Evolutionary conservation across 371 early-diverging fungal species (phyloP).

Genomic region (Mucor irregularis): DNA sequence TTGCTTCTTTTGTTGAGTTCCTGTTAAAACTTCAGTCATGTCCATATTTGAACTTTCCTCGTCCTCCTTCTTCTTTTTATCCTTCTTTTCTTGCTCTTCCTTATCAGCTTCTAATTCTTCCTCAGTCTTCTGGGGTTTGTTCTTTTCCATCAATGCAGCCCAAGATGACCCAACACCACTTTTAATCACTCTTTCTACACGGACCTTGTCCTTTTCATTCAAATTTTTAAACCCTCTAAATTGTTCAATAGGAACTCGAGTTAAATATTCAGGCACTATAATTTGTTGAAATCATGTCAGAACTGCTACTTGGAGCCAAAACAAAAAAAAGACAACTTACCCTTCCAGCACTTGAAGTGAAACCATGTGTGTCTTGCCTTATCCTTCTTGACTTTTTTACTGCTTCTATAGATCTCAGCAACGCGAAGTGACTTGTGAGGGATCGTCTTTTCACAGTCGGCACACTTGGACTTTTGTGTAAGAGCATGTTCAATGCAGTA

Average conservation of each 20-base stretch:
- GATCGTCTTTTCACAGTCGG: constrained; percentile 46
- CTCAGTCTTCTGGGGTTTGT: constrained; percentile 39
- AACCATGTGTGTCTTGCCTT: constrained; percentile 57
- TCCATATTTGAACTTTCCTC: constrained; percentile 26
- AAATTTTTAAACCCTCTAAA: constrained; percentile 40
- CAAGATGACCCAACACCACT: constrained; percentile 48
- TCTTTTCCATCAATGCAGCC: constrained; percentile 36
- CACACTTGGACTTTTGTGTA: constrained; percentile 46
- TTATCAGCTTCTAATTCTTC: constrained; percentile 37
- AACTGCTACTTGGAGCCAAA: not conserved
- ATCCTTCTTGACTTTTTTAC: constrained; percentile 56
- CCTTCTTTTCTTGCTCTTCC: constrained; percentile 30
- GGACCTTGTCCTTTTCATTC: constrained; percentile 45
- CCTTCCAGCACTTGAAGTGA: constrained; percentile 60
- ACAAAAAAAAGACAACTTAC: constrained; percentile 15
- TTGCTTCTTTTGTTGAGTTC: constrained; percentile 18
- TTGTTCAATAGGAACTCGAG: constrained; percentile 38
- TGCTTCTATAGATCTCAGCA: constrained; percentile 51
- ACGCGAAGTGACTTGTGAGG: constrained; percentile 53
- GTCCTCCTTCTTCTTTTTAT: constrained; percentile 30
- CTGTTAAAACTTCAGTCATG: constrained; percentile 24
- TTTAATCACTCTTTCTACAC: constrained; percentile 47
- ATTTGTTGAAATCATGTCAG: not conserved
- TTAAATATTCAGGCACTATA: constrained; percentile 36
- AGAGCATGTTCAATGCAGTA: constrained; percentile 57